Evolutionary conservation across 2,329 filamentous ascomycete species (phyloP), one percentile per base, ranked within the genome.

Genomic region (Fusarium hainanense): DNA sequence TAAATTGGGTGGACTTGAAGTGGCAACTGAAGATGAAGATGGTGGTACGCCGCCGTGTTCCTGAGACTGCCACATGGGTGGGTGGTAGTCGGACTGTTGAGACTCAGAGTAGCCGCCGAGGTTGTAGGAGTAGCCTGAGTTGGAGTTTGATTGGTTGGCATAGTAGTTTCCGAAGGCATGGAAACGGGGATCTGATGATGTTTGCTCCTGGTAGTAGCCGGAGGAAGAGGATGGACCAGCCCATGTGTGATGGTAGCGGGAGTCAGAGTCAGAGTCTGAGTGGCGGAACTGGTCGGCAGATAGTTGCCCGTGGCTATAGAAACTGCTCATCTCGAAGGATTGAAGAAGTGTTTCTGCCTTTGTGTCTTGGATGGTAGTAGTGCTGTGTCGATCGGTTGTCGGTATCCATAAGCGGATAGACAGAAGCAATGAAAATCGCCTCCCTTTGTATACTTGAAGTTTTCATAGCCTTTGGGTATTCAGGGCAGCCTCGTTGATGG

Each of bases 381-480:
- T 69, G 68, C 63, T 54, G 42, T 72, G 69, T 71, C 68, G 68
- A 71, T 71, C 68, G 54, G 50, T 47, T 58, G 28, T 71, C 64
- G 64, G 65, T 71, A 69, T 69, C 68, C 68, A 71, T 62, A 69
- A 63, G 56, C 63, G 68, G 68, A 68, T 71, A 66, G 68, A 48
- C 60, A 52, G 32, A 54, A 66, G 68, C 58, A 66, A 58, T 65
- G 63, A 70, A 71, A 71, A 57, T 66, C 68, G 52, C 58, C 57
- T 52, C 34, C 49, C 21, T 42, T 14, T 52, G 32, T 52, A 52
- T 52, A 37, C 30, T 34, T 34, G 51, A 23, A 25, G 30, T 42
- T 25, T 23, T 14, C 23, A 27, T 56, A 30, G 41, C 34, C 42
- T 47, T 58, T 56, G 43, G 43, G 63, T 61, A 61, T 44, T 18